phyloP scores from a whole-genome alignment of 768 basidiomycete genomes.

The Artomyces pyxidatus region DNA sequence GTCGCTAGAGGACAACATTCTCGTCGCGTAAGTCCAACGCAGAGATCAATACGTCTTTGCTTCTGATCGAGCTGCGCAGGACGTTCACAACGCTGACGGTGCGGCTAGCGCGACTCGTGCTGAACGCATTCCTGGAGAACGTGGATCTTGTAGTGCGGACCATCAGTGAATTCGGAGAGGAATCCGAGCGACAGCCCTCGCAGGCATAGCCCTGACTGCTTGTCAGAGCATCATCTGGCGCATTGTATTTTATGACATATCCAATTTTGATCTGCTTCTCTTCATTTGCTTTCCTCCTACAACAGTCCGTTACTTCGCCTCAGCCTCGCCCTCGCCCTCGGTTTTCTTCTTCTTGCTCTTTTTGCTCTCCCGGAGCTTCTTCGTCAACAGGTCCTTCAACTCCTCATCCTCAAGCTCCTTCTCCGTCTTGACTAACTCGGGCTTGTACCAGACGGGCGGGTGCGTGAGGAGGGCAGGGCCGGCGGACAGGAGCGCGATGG shows the following conservation, averaged over 20 bases:
- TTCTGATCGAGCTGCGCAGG: slow-evolving; percentile 28
- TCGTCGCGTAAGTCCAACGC: slow-evolving; percentile 60
- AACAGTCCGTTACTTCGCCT: slow-evolving; percentile 22
- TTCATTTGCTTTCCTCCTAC: slow-evolving; percentile 19
- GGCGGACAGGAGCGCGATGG: slow-evolving; percentile 83
- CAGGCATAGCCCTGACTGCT: slow-evolving; percentile 6
- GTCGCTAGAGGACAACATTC: slow-evolving; percentile 52
- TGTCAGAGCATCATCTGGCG: slow-evolving; percentile 13
- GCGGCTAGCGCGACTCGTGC: slow-evolving; percentile 73
- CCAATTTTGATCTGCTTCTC: slow-evolving; percentile 13
- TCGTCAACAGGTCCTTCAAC: slow-evolving; percentile 68
- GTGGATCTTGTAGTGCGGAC: slow-evolving; percentile 81
- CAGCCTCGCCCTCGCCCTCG: slow-evolving; percentile 46
- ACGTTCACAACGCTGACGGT: slow-evolving; percentile 73
- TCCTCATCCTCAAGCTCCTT: slow-evolving; percentile 87
- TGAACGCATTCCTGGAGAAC: slow-evolving; percentile 87
- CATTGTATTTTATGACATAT: slow-evolving; percentile 13
- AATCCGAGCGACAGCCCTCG: slow-evolving; percentile 36
- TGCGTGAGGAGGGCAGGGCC: slow-evolving; percentile 86
- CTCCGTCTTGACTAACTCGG: slow-evolving; percentile 83
- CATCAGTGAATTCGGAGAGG: slow-evolving; percentile 69
- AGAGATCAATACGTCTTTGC: neutral
- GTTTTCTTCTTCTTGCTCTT: slow-evolving; percentile 87
- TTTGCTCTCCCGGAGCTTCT: slow-evolving; percentile 81
- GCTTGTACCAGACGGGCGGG: slow-evolving; percentile 88